Evolutionary conservation across 2,329 filamentous ascomycete genomes (phyloP).

Genomic region (Trichothecium sympodiale): DNA sequence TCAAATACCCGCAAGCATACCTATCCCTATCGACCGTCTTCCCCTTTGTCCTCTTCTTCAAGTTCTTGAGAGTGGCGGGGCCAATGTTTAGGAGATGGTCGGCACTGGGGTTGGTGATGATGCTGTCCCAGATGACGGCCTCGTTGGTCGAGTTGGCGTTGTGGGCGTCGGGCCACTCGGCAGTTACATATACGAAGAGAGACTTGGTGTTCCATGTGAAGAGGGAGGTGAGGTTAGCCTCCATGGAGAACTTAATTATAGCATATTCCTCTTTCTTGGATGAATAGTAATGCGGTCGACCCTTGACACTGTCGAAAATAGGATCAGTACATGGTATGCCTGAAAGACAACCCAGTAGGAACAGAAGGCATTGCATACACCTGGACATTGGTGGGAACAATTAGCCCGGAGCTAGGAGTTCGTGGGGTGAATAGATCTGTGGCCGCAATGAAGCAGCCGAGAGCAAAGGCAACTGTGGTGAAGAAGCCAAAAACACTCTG

Average conservation of each 20-base stretch:
- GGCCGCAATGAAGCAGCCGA: slow-evolving; percentile 69
- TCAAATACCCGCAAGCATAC: slow-evolving; percentile 21
- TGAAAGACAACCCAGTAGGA: not conserved
- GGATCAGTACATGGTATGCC: not conserved
- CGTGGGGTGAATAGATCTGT: slow-evolving; percentile 65
- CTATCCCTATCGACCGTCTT: slow-evolving; percentile 49
- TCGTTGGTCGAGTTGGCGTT: slow-evolving; percentile 42
- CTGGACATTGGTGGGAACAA: slow-evolving; percentile 67
- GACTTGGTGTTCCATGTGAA: slow-evolving; percentile 99
- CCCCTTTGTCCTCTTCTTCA: slow-evolving; percentile 45
- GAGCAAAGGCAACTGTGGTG: slow-evolving; percentile 79
- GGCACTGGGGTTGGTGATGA: slow-evolving; percentile 67
- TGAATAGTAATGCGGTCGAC: slow-evolving; percentile 92
- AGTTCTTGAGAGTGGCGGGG: slow-evolving; percentile 49
- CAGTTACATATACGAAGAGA: slow-evolving; percentile 91
- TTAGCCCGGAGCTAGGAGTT: slow-evolving; percentile 47
- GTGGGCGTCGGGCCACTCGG: slow-evolving; percentile 45
- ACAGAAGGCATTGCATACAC: slow-evolving; percentile 36
- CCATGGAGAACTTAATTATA: slow-evolving; percentile 83
- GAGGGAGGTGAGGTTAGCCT: slow-evolving; percentile 80
- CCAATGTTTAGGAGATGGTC: slow-evolving; percentile 51
- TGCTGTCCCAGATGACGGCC: slow-evolving; percentile 90
- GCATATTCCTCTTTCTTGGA: slow-evolving; percentile 92
- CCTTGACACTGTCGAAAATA: slow-evolving; percentile 54
- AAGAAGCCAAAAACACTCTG: slow-evolving; percentile 98